Evolutionary conservation across 176 grass and related monocot genomes (phyloP).

Genomic region (Oryza nivara): DNA sequence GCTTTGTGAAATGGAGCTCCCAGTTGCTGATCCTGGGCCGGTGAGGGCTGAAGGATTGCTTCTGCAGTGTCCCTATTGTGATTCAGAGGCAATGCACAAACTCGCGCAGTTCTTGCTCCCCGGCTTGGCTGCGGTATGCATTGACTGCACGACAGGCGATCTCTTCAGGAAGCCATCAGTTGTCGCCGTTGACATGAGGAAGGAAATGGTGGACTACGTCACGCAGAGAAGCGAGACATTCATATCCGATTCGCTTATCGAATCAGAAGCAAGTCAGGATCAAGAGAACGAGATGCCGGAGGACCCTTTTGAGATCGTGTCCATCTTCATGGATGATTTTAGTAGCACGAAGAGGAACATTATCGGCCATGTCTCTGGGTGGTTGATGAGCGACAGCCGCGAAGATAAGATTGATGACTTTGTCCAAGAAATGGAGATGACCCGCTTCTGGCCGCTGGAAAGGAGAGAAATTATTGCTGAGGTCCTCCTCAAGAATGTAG

Average conservation of each 20-base stretch:
- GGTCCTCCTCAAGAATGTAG: conserved; percentile 76
- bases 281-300: conserved; percentile 52
- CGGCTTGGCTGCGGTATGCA: conserved; percentile 66
- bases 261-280: conserved; percentile 36
- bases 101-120: conserved; percentile 68
- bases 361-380: conserved; percentile 80
- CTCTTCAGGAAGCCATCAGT: conserved; percentile 60
- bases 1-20: conserved; percentile 60
- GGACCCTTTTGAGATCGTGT: conserved; percentile 69
- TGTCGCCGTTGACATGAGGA: conserved; percentile 65
- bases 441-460: conserved; percentile 74
- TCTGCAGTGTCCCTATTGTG: conserved; percentile 64
- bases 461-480: conserved; percentile 68
- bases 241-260: conserved; percentile 64
- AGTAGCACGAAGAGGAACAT: conserved; percentile 77
- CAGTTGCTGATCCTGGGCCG: conserved; percentile 51
- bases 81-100: conserved; percentile 73
- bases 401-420: conserved; percentile 98
- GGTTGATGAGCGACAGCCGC: conserved; percentile 73
- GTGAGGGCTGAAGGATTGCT: conserved; percentile 47
- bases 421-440: conserved; percentile 84
- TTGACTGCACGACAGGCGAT: conserved; percentile 71
- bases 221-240: conserved; percentile 65
- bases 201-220: conserved; percentile 88
- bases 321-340: conserved; percentile 84